Evolutionary conservation across 257 asterid genomes (phyloP).

Genomic region (Haberlea rhodopensis): DNA sequence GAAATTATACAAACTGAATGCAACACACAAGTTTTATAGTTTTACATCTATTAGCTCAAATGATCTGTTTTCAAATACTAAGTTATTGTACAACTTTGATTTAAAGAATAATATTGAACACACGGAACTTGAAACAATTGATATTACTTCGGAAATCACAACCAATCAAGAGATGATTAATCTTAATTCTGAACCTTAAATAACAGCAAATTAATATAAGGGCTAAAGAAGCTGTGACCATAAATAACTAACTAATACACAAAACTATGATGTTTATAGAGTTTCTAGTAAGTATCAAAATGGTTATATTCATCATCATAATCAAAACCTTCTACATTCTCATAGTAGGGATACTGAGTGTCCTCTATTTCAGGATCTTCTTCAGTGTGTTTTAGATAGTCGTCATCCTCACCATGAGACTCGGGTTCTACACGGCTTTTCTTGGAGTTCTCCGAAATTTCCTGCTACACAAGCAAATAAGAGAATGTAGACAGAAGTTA

Average conservation of each 20-base stretch:
- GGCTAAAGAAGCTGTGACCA: not conserved
- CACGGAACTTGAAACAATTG: too few species aligned
- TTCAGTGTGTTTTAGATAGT: constrained; percentile 4
- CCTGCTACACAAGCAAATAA: constrained; percentile 34
- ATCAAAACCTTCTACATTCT: constrained; percentile 31
- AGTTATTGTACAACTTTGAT: too few species aligned
- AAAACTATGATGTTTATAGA: too few species aligned
- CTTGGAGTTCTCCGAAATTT: constrained; percentile 31
- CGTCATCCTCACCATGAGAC: constrained; percentile 15
- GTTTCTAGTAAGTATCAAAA: constrained; percentile 20
- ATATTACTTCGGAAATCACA: too few species aligned
- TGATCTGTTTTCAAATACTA: too few species aligned
- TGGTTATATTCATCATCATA: constrained; percentile 25
- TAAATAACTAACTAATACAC: not conserved
- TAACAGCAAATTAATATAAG: not conserved
- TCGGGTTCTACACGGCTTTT: constrained; percentile 27
- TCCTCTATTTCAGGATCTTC: constrained; percentile 30
- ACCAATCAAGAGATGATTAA: too few species aligned
- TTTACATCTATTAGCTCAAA: too few species aligned
- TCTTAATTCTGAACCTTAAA: too few species aligned
- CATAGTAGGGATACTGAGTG: constrained; percentile 22
- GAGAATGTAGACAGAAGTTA: not conserved
- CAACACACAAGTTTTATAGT: too few species aligned
- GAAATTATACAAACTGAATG: too few species aligned
- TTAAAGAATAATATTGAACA: too few species aligned